A percentile compares a stretch with the other conserved stretches of the same genome.
These are phyloP conservation scores for Erodium maritimum DNA, from an alignment of 345 rosid genomes.

Conservation along the genomic window DNA sequence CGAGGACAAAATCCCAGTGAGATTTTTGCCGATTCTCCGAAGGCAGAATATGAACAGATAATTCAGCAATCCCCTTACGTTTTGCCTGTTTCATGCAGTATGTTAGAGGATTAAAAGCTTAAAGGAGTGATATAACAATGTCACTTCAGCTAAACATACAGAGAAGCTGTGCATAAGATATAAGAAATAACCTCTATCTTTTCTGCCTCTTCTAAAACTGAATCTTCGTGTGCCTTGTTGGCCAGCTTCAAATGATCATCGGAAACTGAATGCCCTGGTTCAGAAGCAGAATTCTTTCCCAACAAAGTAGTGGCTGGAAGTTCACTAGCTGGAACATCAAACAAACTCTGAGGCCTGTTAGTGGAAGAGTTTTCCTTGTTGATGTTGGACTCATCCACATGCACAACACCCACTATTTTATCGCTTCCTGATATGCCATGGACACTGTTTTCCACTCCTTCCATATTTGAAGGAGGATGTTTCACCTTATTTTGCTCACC, in stretches of 20 bases:
- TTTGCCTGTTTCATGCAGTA: constrained; percentile 52
- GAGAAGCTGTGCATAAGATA: not conserved
- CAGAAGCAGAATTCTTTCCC: constrained; percentile 20
- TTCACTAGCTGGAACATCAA: constrained; percentile 21
- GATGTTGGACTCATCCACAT: constrained; percentile 19
- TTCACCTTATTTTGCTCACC: constrained; percentile 35
- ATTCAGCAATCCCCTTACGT: constrained; percentile 73
- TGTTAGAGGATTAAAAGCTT: constrained; percentile 10
- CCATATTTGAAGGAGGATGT: constrained; percentile 19
- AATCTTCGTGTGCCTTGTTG: constrained; percentile 65
- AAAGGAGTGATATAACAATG: not conserved
- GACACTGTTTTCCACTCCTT: constrained; percentile 27
- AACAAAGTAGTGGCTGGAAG: constrained; percentile 13
- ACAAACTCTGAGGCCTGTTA: constrained; percentile 22
- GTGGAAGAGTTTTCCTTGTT: constrained; percentile 18
- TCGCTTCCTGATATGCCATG: constrained; percentile 24
- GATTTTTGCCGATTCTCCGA: constrained; percentile 42
- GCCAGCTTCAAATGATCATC: constrained; percentile 23
- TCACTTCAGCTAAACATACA: not conserved
- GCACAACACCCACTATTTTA: constrained; percentile 18
- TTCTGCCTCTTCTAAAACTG: constrained; percentile 84
- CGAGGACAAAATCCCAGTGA: constrained; percentile 98
- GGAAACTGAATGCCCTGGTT: constrained; percentile 33
- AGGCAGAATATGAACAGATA: constrained; percentile 43
- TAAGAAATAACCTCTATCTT: constrained; percentile 52